Percentiles rank a stretch among this genome's conserved stretches.
Conservation (phyloP, 31 red algal species). For the Endocladia muricata region DNA sequence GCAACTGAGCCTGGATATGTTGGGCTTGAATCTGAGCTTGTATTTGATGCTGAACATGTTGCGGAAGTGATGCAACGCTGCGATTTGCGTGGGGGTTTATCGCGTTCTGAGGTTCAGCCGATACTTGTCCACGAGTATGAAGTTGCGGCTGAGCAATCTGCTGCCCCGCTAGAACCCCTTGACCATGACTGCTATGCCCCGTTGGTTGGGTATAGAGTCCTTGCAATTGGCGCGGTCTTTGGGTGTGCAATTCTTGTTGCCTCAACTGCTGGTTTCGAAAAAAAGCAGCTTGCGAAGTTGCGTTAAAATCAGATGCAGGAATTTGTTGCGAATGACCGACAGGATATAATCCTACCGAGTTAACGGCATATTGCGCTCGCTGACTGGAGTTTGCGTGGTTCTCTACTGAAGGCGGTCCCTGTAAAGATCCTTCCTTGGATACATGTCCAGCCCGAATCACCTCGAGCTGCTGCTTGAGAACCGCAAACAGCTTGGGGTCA, state of each 20-base stretch:
- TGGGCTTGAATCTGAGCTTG: slow-evolving; percentile 35
- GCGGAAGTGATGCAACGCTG: slow-evolving; percentile 25
- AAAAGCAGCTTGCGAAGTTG: too few relatives aligned
- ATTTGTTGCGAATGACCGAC: too few relatives aligned
- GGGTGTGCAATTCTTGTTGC: slow-evolving; percentile 10
- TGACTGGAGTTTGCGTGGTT: too few relatives aligned
- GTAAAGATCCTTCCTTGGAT: too few relatives aligned
- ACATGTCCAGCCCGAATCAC: too few relatives aligned
- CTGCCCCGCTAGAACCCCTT: not conserved
- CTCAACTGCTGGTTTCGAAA: slow-evolving; percentile 12
- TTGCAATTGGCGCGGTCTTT: not conserved
- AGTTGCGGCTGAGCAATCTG: not conserved
- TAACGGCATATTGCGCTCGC: too few relatives aligned
- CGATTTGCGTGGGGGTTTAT: slow-evolving; percentile 9
- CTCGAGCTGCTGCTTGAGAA: not conserved
- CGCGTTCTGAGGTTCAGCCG: slow-evolving; percentile 1
- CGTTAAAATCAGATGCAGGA: too few relatives aligned
- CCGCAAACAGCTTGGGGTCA: not conserved
- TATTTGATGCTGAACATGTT: slow-evolving; percentile 36
- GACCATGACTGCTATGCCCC: too few relatives aligned
- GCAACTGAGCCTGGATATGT: slow-evolving; percentile 25
- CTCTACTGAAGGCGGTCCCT: too few relatives aligned
- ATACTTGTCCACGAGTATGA: not conserved
- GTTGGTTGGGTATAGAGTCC: not conserved
- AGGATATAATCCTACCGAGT: too few relatives aligned